These are phyloP conservation scores for Nyssa sinensis DNA, from an alignment of 148 eudicot species.

Conservation along the genomic window DNA sequence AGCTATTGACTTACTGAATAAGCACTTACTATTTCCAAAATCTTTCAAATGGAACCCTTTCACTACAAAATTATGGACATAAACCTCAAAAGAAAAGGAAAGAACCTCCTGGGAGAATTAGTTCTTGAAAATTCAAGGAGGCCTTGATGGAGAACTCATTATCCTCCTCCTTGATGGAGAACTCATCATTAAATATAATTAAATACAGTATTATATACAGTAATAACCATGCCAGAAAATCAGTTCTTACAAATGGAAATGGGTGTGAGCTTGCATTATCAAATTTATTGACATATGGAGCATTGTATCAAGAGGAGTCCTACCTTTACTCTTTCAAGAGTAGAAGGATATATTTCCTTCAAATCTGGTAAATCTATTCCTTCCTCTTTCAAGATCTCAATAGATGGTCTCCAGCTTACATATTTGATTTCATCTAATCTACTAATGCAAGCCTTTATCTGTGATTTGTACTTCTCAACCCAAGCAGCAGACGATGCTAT, in stretches of 20 bases:
- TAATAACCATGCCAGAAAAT: too few relatives aligned
- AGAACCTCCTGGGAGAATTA: too few relatives aligned
- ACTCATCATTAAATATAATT: not conserved
- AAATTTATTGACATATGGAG: not conserved
- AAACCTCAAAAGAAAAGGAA: not conserved
- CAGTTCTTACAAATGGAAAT: not conserved
- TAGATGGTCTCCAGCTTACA: conserved; percentile 83
- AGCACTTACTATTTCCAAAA: not conserved
- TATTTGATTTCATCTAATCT: conserved; percentile 44
- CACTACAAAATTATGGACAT: not conserved
- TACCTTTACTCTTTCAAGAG: conserved; percentile 58
- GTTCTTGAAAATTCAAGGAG: not conserved
- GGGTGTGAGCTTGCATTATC: not conserved
- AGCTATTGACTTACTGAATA: not conserved
- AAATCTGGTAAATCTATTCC: conserved; percentile 53
- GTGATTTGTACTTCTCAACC: conserved; percentile 78
- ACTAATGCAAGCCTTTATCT: conserved; percentile 55
- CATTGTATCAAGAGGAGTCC: not conserved
- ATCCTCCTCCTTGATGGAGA: not conserved
- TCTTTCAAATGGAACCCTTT: not conserved
- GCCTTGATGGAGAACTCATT: not conserved
- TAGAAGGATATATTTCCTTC: conserved; percentile 25
- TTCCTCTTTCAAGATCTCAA: conserved; percentile 87
- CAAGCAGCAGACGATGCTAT: conserved; percentile 98
- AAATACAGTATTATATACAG: too few relatives aligned